Evolutionary conservation across 2,329 filamentous ascomycete species (phyloP), one percentile per base, ranked within the genome.

Genomic region (Penicillium sp.): DNA sequence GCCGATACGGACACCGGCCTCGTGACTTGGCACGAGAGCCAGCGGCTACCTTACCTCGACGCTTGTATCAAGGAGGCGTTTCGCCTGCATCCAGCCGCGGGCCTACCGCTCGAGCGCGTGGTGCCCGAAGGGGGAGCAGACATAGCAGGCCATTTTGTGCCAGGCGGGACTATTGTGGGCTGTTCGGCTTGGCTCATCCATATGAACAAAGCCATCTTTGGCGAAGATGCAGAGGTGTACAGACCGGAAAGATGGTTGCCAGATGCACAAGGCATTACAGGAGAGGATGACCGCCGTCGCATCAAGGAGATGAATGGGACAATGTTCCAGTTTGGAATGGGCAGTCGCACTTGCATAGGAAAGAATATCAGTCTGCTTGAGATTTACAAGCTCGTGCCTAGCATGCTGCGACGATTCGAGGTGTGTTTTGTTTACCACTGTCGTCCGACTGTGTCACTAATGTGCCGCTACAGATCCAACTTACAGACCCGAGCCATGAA

Each of bases 351-450:
- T 4, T 80, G 77, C 53, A 76, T 78, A 40, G 76, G 77, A 19
- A 69, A 74, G 9, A 76, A 79, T 53, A 60, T 79, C 21, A 75
- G 75, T 2, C 56, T 78, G 28, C 59, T 79, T 16, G 76, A 80
- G 58, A 78, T 78, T 51, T 78, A 79, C 60, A 82, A 81, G 65
- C 68, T 79, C 18, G 58, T 78, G n/a, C 75, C 76, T 5, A 26
- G 16, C 23, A 7, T 21, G 20, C 26, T 11, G 11, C 16, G 13
- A 14, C 17, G 35, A 13, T n/a, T 10, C 14, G 27, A 21, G 27
- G 26, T 16, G 14, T 21, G 6, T n/a, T 27, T 23, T 23, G 21
- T 11, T 23, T 7, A 7, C 21, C 21, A 23, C 11, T 23, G 21
- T 23, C 11, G 15, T 28, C 23, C 20, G 15, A 21, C 23, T n/a